Conservation (phyloP, 2,329 filamentous ascomycete genomes). For the Botryotinia calthae region DNA sequence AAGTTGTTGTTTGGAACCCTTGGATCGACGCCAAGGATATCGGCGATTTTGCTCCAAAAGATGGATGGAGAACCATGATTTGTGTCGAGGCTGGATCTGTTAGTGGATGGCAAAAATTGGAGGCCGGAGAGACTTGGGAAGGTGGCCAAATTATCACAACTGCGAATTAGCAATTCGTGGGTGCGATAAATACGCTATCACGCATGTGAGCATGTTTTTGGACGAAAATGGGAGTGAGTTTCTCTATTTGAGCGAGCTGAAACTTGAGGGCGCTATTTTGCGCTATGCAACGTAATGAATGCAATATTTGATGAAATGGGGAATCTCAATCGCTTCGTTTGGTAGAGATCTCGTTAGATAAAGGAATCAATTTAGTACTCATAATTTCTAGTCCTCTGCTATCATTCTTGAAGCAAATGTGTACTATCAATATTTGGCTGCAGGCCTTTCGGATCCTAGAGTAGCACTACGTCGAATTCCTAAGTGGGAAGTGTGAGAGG, state of each 20-base stretch:
- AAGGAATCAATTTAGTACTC: neutral
- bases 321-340: neutral
- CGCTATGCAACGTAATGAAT: neutral
- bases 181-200: neutral
- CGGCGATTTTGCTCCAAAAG: constrained; percentile 83
- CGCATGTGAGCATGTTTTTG: constrained; percentile 3
- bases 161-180: constrained; percentile 12
- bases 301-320: neutral
- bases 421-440: neutral
- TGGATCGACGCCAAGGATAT: constrained; percentile 84
- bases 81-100: constrained; percentile 92
- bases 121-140: constrained; percentile 69
- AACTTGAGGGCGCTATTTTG: neutral
- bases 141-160: constrained; percentile 44
- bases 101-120: constrained; percentile 76
- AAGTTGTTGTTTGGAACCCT: constrained; percentile 96
- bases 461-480: neutral
- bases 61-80: constrained; percentile 89
- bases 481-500: neutral
- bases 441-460: neutral
- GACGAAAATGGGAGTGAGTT: neutral
- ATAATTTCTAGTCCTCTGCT: neutral
- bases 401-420: neutral
- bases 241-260: neutral
- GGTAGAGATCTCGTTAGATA: neutral